phyloP scores from a whole-genome alignment of 169 alveolate genomes.

The Plasmodium falciparum region DNA sequence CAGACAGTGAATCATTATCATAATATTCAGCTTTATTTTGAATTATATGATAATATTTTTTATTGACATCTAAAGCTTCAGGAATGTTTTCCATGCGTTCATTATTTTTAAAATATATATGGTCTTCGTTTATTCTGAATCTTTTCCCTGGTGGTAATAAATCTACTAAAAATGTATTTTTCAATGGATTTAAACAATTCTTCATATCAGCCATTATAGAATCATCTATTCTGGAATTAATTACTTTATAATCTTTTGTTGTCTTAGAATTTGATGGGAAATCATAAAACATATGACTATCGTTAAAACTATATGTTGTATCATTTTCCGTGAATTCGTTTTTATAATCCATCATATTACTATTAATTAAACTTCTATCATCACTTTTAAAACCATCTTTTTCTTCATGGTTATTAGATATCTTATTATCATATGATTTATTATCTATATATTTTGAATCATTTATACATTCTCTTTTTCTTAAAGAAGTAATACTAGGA shows the following conservation, averaged over 20 bases:
- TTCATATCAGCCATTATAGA: slow-evolving; percentile 64
- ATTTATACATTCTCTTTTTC: neutral
- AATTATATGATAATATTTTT: slow-evolving; percentile 65
- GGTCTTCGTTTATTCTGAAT: slow-evolving; percentile 74
- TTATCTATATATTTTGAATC: neutral
- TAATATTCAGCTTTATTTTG: slow-evolving; percentile 65
- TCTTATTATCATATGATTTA: neutral
- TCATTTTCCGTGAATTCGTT: neutral
- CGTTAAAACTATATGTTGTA: neutral
- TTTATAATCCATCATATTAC: neutral
- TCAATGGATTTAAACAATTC: slow-evolving; percentile 67
- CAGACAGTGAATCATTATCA: slow-evolving; percentile 50
- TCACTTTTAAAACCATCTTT: slow-evolving; percentile 1
- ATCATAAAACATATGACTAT: neutral
- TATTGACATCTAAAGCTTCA: slow-evolving; percentile 74
- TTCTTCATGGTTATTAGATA: neutral
- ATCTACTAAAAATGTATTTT: slow-evolving; percentile 68
- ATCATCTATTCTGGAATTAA: slow-evolving; percentile 45
- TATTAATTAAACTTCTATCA: slow-evolving; percentile 4
- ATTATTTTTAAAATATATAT: slow-evolving; percentile 67
- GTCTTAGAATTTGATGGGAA: neutral
- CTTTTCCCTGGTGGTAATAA: slow-evolving; percentile 75
- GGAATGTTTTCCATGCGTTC: slow-evolving; percentile 77
- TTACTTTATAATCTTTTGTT: slow-evolving; percentile 10
- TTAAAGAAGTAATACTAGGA: neutral